These are phyloP conservation scores for Symbiodinium pilosum DNA, from an alignment of 73 alveolate species.

Conservation along the genomic window DNA sequence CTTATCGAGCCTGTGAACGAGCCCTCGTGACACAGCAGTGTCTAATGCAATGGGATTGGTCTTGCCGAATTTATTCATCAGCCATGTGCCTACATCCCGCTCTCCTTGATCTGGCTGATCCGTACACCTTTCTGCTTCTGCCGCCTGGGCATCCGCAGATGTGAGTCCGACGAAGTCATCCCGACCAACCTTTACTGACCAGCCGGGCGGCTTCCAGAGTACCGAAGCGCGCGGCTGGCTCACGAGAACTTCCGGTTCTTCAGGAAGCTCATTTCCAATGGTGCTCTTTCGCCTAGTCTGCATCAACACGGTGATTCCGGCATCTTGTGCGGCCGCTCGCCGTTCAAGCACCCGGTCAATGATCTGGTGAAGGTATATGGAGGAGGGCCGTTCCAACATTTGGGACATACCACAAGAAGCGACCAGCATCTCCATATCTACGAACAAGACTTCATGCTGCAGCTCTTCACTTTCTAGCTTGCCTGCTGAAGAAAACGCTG, in stretches of 20 bases:
- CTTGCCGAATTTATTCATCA: not conserved
- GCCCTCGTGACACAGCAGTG: conserved; percentile 16
- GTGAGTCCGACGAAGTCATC: not conserved
- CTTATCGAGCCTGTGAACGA: conserved; percentile 43
- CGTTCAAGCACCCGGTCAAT: not conserved
- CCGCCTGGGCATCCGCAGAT: not conserved
- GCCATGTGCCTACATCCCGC: not conserved
- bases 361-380: not conserved
- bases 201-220: conserved; percentile 70
- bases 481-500: not conserved
- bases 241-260: not conserved
- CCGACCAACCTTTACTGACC: conserved; percentile 30
- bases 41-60: not conserved
- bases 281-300: no score
- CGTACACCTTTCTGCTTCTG: no score
- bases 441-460: not conserved
- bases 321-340: not conserved
- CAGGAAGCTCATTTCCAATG: not conserved
- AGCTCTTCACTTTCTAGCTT: not conserved
- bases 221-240: not conserved
- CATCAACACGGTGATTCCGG: not conserved
- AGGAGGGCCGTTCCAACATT: not conserved
- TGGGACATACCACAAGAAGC: not conserved
- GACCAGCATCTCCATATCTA: not conserved
- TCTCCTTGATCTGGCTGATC: not conserved